These are phyloP conservation scores for Alternaria tenuissima DNA, from an alignment of 2,329 filamentous ascomycete species.

Conservation along the genomic window DNA sequence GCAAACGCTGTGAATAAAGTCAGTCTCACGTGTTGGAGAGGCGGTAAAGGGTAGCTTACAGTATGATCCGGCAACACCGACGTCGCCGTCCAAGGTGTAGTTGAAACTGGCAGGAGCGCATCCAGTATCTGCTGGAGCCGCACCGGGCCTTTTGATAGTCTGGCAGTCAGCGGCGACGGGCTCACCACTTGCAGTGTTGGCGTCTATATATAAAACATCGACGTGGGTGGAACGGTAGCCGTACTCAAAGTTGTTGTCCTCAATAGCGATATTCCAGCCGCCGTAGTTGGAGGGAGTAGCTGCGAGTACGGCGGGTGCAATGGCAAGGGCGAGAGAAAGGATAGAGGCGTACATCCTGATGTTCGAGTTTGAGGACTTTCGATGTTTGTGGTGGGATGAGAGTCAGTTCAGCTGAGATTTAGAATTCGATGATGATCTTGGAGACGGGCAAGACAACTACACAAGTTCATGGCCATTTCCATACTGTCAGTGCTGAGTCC, in stretches of 20 bases:
- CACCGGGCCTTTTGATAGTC: neutral
- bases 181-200: neutral
- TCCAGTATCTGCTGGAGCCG: neutral
- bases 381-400: neutral
- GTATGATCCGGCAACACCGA: neutral
- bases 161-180: neutral
- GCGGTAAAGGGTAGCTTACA: neutral
- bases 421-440: neutral
- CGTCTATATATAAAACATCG: neutral
- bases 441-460: neutral
- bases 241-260: neutral
- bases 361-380: neutral
- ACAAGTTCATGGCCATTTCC: neutral
- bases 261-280: neutral
- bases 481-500: neutral
- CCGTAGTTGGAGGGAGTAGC: neutral
- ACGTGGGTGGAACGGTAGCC: neutral
- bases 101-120: neutral
- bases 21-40: neutral
- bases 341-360: neutral
- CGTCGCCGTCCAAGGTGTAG: neutral
- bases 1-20: neutral
- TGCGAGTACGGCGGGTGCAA: neutral
- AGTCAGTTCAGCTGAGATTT: no score
- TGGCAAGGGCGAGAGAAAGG: neutral